Percentiles rank a stretch among this genome's conserved stretches.
Evolutionary conservation across 495 filamentous ascomycete genomes (phyloP).

Genomic region (Aspergillus panamensis): DNA sequence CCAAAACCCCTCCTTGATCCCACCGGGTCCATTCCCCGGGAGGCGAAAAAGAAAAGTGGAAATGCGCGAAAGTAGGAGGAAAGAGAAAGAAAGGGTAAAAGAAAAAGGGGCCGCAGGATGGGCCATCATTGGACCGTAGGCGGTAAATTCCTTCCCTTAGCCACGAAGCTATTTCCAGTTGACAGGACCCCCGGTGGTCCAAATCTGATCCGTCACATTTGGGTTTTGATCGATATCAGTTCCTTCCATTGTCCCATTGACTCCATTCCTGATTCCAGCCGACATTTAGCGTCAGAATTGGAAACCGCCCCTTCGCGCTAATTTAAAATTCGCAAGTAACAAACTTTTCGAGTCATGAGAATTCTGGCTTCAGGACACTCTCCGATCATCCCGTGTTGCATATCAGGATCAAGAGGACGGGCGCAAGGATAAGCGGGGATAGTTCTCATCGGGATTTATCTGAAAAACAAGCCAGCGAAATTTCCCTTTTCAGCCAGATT

Average conservation of each 20-base stretch:
- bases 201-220: constrained; percentile 21
- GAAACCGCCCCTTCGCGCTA: constrained; percentile 1
- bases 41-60: background rate
- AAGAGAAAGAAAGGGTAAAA: background rate
- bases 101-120: background rate
- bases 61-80: background rate
- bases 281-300: constrained; percentile 5
- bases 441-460: constrained; percentile 7
- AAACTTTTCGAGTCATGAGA: constrained; percentile 2
- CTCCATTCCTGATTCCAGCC: background rate
- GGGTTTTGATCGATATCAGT: constrained; percentile 15
- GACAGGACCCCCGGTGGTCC: constrained; percentile 10
- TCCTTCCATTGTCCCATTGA: background rate
- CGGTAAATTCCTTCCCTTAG: background rate
- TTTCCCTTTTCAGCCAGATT: background rate
- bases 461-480: background rate
- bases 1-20: background rate
- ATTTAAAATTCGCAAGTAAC: constrained; percentile 13
- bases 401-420: background rate
- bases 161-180: background rate
- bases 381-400: constrained; percentile 1
- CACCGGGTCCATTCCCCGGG: background rate
- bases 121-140: background rate
- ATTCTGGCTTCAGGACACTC: background rate
- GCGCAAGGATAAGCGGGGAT: constrained; percentile 6